Base-by-base conservation (phyloP, 2,329 filamentous ascomycete genomes). In the Escovopsis sp. region DNA sequence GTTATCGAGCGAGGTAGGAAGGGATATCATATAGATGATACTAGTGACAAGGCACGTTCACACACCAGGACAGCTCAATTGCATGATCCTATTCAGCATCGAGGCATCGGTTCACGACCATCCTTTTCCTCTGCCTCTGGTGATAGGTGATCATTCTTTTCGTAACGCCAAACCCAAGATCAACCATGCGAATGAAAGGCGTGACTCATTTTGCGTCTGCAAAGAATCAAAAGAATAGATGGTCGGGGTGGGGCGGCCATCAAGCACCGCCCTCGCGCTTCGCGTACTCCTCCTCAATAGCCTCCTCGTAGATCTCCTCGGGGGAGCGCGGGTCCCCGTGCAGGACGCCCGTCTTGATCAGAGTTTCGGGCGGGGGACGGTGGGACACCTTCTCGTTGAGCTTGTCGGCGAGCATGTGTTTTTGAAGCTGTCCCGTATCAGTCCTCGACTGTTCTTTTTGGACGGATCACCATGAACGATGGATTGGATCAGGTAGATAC, bases 361-460 rank as follows among this genome's bases (percentile, higher is more conserved):
- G 63, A 34, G 79, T 69, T 45, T 86, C 82, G 10, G 82, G 79
- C 26, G 72, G 67, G 2, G 87, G 87, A 15, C 87, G 71, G 48
- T 79, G 70, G 50, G 79, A 72, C 42, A 94, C 75, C 56, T 87
- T 87, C 51, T 92, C 85, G 57, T 93, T 90, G 42, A 94, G 68
- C 37, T 70, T 79, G 56, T 94, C 83, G 40, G 76, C 80, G 12
- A 80, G 73, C 86, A 94, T 94, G 56, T 85, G 79, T 54, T 78
- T 85, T 57, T 86, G 75, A 29, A 94, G 75, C 63, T 71, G 34
- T 38, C n/a, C 14, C 27, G n/a, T n/a, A n/a, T n/a, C n/a, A n/a
- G n/a, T n/a, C n/a, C n/a, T n/a, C n/a, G n/a, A n/a, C n/a, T n/a
- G n/a, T n/a, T n/a, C n/a, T n/a, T n/a, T n/a, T n/a, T n/a, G n/a